Conservation (phyloP, 2,329 filamentous ascomycete species). For the Xylaria polymorpha region DNA sequence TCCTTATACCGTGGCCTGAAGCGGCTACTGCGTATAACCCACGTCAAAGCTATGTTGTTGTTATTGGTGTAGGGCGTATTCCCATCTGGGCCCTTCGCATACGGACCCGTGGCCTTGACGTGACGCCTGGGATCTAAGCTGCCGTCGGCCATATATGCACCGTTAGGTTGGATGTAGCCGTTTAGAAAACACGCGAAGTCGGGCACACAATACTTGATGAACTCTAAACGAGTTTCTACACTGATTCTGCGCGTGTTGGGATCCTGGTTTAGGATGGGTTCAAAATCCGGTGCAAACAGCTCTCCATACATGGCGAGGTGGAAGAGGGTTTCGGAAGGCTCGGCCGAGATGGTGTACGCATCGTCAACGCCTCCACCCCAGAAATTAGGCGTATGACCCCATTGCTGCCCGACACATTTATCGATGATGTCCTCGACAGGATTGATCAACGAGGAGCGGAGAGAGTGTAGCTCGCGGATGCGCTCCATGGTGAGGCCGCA, state of each 20-base stretch:
- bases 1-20: background rate
- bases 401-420: conserved; percentile 24
- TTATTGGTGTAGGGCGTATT: background rate
- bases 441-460: conserved; percentile 37
- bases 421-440: conserved; percentile 33
- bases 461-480: conserved; percentile 34
- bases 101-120: background rate
- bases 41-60: conserved; percentile 1
- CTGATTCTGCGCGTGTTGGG: background rate
- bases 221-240: background rate
- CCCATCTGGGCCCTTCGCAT: background rate
- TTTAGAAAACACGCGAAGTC: background rate
- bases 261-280: background rate
- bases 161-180: background rate
- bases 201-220: background rate
- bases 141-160: background rate
- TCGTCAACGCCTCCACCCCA: conserved; percentile 23
- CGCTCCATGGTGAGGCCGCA: conserved; percentile 37
- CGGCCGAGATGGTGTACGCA: conserved; percentile 28
- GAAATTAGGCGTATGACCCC: conserved; percentile 8
- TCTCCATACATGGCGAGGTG: conserved; percentile 40
- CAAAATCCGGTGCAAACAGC: conserved; percentile 39
- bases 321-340: conserved; percentile 23
- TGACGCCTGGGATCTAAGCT: background rate
- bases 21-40: background rate